These are phyloP conservation scores for Iberis pinnata DNA, from an alignment of 345 rosid species.

Conservation along the genomic window DNA sequence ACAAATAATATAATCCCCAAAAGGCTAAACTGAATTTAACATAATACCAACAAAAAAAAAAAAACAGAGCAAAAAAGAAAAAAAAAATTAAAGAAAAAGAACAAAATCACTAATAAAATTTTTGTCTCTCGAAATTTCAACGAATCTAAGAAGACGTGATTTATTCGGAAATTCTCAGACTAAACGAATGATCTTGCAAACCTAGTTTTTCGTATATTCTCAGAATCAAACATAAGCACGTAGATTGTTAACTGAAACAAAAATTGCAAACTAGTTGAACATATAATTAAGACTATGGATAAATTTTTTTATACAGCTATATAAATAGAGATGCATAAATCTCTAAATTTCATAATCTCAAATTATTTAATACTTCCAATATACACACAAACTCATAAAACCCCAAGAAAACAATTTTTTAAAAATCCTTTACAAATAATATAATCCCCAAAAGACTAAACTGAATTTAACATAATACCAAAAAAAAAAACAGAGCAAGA, in stretches of 20 bases:
- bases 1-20: conserved; percentile 17
- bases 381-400: conserved; percentile 15
- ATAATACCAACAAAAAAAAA: too few relatives aligned
- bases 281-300: background rate
- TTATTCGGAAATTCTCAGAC: too few relatives aligned
- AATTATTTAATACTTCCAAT: conserved; percentile 13
- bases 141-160: too few relatives aligned
- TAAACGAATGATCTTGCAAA: too few relatives aligned
- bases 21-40: conserved; percentile 8
- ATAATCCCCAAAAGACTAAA: conserved; percentile 8
- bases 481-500: background rate
- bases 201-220: too few relatives aligned
- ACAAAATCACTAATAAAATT: conserved; percentile 39
- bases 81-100: background rate
- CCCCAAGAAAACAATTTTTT: background rate
- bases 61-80: conserved; percentile 6
- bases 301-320: too few relatives aligned
- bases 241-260: too few relatives aligned
- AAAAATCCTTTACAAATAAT: conserved; percentile 22
- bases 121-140: conserved; percentile 75
- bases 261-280: background rate
- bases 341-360: background rate
- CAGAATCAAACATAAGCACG: too few relatives aligned
- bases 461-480: background rate
- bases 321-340: conserved; percentile 1